Percentiles rank a stretch among this genome's conserved stretches.
Evolutionary conservation across 352 stramenopile species (phyloP).

Genomic region (Nothophytophthora sp.): DNA sequence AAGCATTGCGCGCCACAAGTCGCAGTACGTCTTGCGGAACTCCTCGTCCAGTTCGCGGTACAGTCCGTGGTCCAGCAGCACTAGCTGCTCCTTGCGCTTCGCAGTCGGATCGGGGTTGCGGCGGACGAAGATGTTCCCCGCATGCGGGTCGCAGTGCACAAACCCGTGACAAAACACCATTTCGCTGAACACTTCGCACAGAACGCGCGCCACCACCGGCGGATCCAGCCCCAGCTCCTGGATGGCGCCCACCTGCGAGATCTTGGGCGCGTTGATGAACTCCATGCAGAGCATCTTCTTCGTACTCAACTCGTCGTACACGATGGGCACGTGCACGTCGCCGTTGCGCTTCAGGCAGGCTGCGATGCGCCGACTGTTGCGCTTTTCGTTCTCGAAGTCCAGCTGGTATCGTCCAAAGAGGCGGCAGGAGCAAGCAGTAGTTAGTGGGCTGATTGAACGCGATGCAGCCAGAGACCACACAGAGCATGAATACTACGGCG

Average conservation of each 20-base stretch:
- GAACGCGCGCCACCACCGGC: slow-evolving; percentile 77
- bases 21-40: slow-evolving; percentile 95
- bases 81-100: slow-evolving; percentile 87
- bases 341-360: slow-evolving; percentile 53
- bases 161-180: slow-evolving; percentile 96
- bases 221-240: slow-evolving; percentile 75
- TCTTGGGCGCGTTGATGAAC: slow-evolving; percentile 95
- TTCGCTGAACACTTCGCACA: slow-evolving; percentile 94
- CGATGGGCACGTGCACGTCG: slow-evolving; percentile 80
- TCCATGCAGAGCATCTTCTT: slow-evolving; percentile 96
- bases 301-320: slow-evolving; percentile 88
- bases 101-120: slow-evolving; percentile 45
- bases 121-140: slow-evolving; percentile 93
- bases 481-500: too few relatives aligned
- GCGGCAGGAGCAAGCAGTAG: too few relatives aligned
- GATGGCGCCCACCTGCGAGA: slow-evolving; percentile 91
- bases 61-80: slow-evolving; percentile 97
- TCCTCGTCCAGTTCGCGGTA: slow-evolving; percentile 94
- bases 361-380: slow-evolving; percentile 73
- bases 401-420: too few relatives aligned
- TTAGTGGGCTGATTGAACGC: too few relatives aligned
- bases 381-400: slow-evolving; percentile 86
- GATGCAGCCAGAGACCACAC: too few relatives aligned
- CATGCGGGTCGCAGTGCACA: slow-evolving; percentile 97
- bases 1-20: slow-evolving; percentile 95